Base-by-base conservation (phyloP, 2,329 filamentous ascomycete species). In the Lachnellula cervina region DNA sequence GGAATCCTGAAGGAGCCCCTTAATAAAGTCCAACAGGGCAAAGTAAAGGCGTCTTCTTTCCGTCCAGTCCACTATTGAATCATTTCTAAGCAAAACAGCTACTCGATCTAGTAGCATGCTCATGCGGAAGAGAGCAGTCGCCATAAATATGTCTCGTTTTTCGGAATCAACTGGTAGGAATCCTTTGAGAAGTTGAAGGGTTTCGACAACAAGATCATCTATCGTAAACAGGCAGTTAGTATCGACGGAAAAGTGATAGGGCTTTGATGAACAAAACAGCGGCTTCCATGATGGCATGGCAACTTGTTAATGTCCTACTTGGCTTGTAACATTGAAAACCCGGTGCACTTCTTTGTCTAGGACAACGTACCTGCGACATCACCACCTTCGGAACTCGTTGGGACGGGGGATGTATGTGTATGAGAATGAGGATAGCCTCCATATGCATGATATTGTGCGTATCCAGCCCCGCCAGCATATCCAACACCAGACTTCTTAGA, bases 41-140 rank as follows among this genome's bases (percentile, higher is more conserved):
- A 43, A 34, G 21, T 60, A 62, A 28, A 64, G 49, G 0, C 59
- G 51, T 2, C 48, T 47, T 11, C 59, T 50, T 25, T 58, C 42
- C 3, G 54, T 59, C 17, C 62, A 56, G 32, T 62, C 59, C 9
- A 52, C 51, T n/a, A 64, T 60, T 7, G 62, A 62, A 19, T 64
- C 60, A 50, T 64, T 62, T 8, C 57, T 56, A 25, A 64, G 47
- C 40, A 60, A 35, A 34, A 60, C 52, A 4, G 54, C 54, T 38
- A 62, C 53, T 35, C 35, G 52, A 42, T 64, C 62, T 17, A 64
- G 52, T 25, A 64, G 38, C 3, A 54, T 54, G 48, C 62, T 57
- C 5, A 59, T 23, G 6, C 55, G 55, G 43, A 62, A 56, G 16
- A 64, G 49, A 23, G 38, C 43, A 19, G 53, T 23, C 35, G 58